Percentiles rank a stretch among this genome's conserved stretches.
Conservation (phyloP, 83 land plant species). For the Picea engelmannii region DNA sequence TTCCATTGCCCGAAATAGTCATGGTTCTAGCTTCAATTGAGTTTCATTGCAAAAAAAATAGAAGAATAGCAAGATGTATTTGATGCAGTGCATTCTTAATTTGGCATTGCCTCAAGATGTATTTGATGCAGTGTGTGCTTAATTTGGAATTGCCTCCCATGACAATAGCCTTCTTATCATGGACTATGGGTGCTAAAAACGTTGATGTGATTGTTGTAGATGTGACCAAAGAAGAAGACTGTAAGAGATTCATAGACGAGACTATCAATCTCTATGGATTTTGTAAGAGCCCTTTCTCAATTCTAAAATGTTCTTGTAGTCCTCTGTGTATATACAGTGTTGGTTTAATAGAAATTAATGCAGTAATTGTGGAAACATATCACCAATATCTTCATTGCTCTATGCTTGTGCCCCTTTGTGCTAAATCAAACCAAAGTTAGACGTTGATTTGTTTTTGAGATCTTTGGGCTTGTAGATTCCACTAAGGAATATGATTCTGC, state of each 20-base stretch:
- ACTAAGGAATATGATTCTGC: conserved; percentile 15
- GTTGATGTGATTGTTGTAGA: conserved; percentile 24
- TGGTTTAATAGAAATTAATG: too few relatives aligned
- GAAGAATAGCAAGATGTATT: conserved; percentile 20
- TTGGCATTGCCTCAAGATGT: conserved; percentile 29
- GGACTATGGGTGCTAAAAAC: conserved; percentile 45
- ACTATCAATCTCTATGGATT: conserved; percentile 53
- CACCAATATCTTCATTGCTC: too few relatives aligned
- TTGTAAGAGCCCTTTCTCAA: conserved; percentile 33
- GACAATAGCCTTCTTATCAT: background rate
- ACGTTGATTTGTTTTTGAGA: too few relatives aligned
- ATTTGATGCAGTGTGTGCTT: conserved; percentile 25
- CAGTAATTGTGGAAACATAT: too few relatives aligned
- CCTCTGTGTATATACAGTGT: too few relatives aligned
- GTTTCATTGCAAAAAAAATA: too few relatives aligned
- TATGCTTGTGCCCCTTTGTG: too few relatives aligned
- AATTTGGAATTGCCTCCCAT: conserved; percentile 25
- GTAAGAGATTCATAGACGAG: conserved; percentile 44
- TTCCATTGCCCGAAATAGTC: too few relatives aligned
- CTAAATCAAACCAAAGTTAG: too few relatives aligned
- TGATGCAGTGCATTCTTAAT: conserved; percentile 29
- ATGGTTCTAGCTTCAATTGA: too few relatives aligned
- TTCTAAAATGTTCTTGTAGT: too few relatives aligned
- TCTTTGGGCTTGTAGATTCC: conserved; percentile 9
- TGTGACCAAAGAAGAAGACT: conserved; percentile 55